phyloP scores from a whole-genome alignment of 495 filamentous ascomycete species.

The Penicillium fimorum region DNA sequence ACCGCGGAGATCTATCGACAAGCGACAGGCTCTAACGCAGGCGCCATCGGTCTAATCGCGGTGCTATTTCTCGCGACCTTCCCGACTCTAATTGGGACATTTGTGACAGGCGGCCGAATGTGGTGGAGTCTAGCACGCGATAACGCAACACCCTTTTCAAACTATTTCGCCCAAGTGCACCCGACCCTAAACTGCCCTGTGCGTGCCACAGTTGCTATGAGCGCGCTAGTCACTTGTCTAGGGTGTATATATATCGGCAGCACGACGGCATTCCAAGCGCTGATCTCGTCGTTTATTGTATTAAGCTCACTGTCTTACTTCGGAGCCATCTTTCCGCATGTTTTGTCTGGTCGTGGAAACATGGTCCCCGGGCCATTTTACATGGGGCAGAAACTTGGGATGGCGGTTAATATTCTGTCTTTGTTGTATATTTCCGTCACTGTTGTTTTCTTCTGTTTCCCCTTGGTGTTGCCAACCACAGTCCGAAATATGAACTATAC shows the following conservation, averaged over 20 bases:
- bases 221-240: conserved; percentile 57
- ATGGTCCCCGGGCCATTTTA: conserved; percentile 68
- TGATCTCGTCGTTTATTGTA: conserved; percentile 73
- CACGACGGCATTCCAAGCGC: conserved; percentile 66
- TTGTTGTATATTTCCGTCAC: conserved; percentile 64
- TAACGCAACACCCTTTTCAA: conserved; percentile 45
- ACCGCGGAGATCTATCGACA: conserved; percentile 71
- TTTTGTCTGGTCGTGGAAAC: conserved; percentile 59
- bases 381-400: conserved; percentile 58
- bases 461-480: conserved; percentile 51
- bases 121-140: conserved; percentile 79
- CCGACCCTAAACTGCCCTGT: conserved; percentile 55
- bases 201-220: conserved; percentile 58
- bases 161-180: conserved; percentile 36
- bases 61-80: conserved; percentile 54
- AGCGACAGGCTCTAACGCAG: conserved; percentile 60
- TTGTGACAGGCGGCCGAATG: conserved; percentile 67
- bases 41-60: conserved; percentile 59
- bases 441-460: conserved; percentile 73
- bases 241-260: conserved; percentile 69
- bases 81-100: conserved; percentile 59
- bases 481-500: conserved; percentile 68
- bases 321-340: conserved; percentile 66
- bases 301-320: conserved; percentile 70
- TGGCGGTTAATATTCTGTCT: conserved; percentile 52